Evolutionary conservation across 805 yeast genomes (phyloP), one percentile per base, ranked within the genome.

Genomic region (Metschnikowia gruessii): DNA sequence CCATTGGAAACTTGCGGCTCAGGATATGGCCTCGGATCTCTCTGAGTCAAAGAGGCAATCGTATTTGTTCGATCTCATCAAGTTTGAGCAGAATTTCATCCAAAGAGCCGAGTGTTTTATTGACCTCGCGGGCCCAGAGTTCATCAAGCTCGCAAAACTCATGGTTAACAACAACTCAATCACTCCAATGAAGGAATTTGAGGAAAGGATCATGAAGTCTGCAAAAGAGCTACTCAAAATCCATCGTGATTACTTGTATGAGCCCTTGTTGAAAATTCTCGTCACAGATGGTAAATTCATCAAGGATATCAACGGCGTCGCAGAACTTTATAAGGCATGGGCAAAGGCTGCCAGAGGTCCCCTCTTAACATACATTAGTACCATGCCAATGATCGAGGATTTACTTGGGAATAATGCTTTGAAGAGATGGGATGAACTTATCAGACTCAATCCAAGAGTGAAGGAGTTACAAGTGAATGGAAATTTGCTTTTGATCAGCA

Each of bases 31-130:
- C 17, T 75, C 79, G 7, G 81, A 75, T 43, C 74, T 75, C 10
- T 62, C 64, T 10, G 79, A 80, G 45, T 70, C 81, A n/a, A 80
- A 80, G 56, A 73, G 81, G 31, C 96, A 88, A 60, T 83, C 87
- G 46, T 81, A 83, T 47, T 76, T 87, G 3, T 89, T 85, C 64
- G 96, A 88, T 59, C 66, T 87, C 40, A 79, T 88, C 24, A 72
- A 81, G 46, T 77, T 81, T 39, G 95, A 87, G 53, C 87, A 84
- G 55, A 75, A 80, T 15, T 85, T 84, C 43, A 75, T 87, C 19
- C 81, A 79, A 40, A 76, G 87, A 57, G 83, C 90, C 2, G 74
- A 75, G 50, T 79, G 84, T 3, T 83, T 87, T 43, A 69, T 85
- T 3, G 78, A 77, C 58, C 46, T 60, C 5, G 75, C 69, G 4